phyloP scores from a whole-genome alignment of 768 basidiomycete species.

The Suillus subaureus region DNA sequence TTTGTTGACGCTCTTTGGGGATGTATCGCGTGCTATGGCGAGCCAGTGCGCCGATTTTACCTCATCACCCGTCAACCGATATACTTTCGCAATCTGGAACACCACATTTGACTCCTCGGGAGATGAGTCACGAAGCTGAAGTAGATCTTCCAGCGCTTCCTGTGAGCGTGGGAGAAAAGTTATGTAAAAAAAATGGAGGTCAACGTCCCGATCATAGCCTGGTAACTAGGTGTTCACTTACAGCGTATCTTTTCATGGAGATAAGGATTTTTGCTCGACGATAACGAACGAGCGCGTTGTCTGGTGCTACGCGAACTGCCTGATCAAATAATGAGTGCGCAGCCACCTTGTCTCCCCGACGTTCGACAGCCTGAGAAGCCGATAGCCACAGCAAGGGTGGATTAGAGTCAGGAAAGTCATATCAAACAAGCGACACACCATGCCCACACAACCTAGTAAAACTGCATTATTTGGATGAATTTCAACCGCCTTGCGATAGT shows the following conservation, averaged over 20 bases:
- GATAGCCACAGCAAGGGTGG: slow-evolving; percentile 11
- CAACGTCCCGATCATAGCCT: slow-evolving; percentile 31
- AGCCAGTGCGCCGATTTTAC: slow-evolving; percentile 83
- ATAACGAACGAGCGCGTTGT: slow-evolving; percentile 93
- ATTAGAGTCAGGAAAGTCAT: slow-evolving; percentile 22
- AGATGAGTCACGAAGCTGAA: slow-evolving; percentile 75
- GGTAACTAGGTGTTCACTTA: slow-evolving; percentile 42
- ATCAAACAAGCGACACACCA: slow-evolving; percentile 61
- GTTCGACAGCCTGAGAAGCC: slow-evolving; percentile 76
- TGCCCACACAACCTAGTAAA: slow-evolving; percentile 93
- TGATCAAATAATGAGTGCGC: slow-evolving; percentile 82
- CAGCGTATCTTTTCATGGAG: slow-evolving; percentile 79
- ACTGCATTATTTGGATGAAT: slow-evolving; percentile 96
- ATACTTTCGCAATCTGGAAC: slow-evolving; percentile 93
- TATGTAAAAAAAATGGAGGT: slow-evolving; percentile 18
- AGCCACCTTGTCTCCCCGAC: slow-evolving; percentile 72
- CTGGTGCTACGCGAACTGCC: slow-evolving; percentile 77
- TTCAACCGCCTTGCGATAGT: slow-evolving; percentile 88
- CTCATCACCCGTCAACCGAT: slow-evolving; percentile 78
- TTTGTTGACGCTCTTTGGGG: slow-evolving; percentile 87
- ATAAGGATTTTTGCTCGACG: slow-evolving; percentile 91
- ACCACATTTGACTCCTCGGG: slow-evolving; percentile 97
- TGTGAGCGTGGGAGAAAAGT: slow-evolving; percentile 40
- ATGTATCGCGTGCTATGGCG: slow-evolving; percentile 89
- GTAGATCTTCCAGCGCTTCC: slow-evolving; percentile 82